These are phyloP conservation scores for Sphagnum contortum DNA, from an alignment of 225 moss, liverwort and hornwort genomes.

Conservation along the genomic window DNA sequence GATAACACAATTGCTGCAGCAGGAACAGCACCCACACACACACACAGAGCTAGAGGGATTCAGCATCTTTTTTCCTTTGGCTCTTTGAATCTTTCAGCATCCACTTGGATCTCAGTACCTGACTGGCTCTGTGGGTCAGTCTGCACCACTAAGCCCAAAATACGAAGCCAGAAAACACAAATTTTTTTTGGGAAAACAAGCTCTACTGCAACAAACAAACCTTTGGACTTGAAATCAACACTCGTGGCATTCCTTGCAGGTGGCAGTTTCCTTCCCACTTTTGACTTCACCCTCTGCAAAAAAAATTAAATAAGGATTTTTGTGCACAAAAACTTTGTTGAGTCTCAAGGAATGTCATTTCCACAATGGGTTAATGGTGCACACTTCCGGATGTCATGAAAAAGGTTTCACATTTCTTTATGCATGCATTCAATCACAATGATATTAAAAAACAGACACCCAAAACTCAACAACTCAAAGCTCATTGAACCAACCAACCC, in stretches of 20 bases:
- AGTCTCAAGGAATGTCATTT: neutral
- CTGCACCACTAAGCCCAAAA: no score
- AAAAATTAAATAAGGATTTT: neutral
- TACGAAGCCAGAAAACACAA: no score
- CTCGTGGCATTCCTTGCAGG: slow-evolving; percentile 79
- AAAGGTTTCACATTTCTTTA: neutral
- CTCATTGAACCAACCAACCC: no score
- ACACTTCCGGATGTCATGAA: neutral
- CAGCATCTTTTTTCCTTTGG: no score
- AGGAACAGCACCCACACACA: neutral
- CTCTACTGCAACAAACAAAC: slow-evolving; percentile 11
- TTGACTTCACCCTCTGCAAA: slow-evolving; percentile 80
- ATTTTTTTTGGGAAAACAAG: no score
- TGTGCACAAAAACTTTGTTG: neutral
- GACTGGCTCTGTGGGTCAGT: neutral
- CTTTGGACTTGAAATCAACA: slow-evolving; percentile 87
- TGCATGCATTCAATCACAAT: neutral
- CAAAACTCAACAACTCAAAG: no score
- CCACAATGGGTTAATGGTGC: neutral
- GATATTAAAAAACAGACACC: neutral
- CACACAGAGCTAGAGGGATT: no score
- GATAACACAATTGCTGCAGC: slow-evolving; percentile 80
- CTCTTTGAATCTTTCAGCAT: no score
- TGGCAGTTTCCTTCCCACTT: slow-evolving; percentile 88
- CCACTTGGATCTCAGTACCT: neutral